Conservation (phyloP, 2,329 filamentous ascomycete species). For the Arthrinium phaeospermum region DNA sequence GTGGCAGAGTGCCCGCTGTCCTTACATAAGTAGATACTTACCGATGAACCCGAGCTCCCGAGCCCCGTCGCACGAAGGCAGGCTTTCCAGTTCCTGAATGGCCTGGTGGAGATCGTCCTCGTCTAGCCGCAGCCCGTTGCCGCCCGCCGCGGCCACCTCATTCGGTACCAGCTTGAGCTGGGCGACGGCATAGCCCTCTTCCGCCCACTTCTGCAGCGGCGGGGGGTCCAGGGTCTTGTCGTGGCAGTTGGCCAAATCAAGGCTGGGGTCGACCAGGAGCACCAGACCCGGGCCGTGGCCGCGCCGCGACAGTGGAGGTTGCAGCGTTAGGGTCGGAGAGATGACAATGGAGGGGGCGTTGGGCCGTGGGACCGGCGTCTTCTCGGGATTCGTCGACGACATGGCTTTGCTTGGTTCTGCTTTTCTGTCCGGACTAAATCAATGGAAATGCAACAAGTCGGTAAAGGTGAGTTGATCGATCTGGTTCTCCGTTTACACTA, state of each 20-base stretch:
- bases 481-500: background rate
- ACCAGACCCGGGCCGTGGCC: constrained; percentile 46
- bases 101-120: constrained; percentile 28
- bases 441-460: background rate
- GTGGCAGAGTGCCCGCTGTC: background rate
- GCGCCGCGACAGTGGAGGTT: constrained; percentile 42
- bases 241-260: constrained; percentile 29
- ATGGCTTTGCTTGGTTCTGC: background rate
- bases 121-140: background rate
- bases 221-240: constrained; percentile 51
- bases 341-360: background rate
- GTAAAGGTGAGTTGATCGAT: background rate
- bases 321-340: constrained; percentile 32
- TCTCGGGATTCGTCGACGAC: constrained; percentile 14
- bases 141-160: background rate
- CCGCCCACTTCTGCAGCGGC: constrained; percentile 70
- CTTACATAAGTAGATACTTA: constrained; percentile 18
- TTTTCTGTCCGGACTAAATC: background rate
- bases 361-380: constrained; percentile 16
- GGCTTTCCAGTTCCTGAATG: constrained; percentile 28
- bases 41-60: constrained; percentile 27
- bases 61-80: constrained; percentile 26
- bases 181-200: constrained; percentile 70
- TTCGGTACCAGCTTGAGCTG: constrained; percentile 48
- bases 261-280: constrained; percentile 34